Evolutionary conservation across 2,329 filamentous ascomycete genomes (phyloP).

Genomic region (Phialophora tarda): DNA sequence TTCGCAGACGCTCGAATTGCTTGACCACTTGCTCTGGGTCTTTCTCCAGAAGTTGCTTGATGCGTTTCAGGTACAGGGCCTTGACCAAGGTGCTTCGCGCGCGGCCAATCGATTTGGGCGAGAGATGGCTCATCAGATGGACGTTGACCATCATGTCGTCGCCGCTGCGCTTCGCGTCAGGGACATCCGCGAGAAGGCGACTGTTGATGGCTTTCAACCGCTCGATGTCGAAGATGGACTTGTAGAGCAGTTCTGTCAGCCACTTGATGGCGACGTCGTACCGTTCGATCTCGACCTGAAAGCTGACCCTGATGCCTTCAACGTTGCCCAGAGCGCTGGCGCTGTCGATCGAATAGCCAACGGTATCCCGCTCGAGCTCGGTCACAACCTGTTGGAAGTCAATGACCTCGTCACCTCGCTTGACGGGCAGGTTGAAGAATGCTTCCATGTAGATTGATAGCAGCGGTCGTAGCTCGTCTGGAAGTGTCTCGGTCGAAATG

Average conservation of each 20-base stretch:
- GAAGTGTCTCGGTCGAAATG: constrained; percentile 76
- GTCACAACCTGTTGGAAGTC: constrained; percentile 93
- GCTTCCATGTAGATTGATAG: constrained; percentile 84
- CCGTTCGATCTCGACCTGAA: constrained; percentile 87
- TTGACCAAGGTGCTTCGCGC: constrained; percentile 84
- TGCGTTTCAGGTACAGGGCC: constrained; percentile 81
- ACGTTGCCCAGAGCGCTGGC: constrained; percentile 73
- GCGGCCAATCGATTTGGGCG: constrained; percentile 75
- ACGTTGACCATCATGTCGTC: constrained; percentile 64
- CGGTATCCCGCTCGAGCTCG: constrained; percentile 87
- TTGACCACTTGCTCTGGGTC: constrained; percentile 75
- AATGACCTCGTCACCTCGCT: constrained; percentile 73
- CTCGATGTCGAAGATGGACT: constrained; percentile 82
- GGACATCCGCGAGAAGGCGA: constrained; percentile 88
- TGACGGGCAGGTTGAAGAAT: constrained; percentile 92
- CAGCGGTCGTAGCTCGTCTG: constrained; percentile 82
- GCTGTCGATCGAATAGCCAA: constrained; percentile 76
- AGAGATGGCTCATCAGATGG: constrained; percentile 78
- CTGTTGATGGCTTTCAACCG: constrained; percentile 67
- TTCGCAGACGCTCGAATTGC: constrained; percentile 77
- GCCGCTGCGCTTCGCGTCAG: constrained; percentile 87
- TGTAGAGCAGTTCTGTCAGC: constrained; percentile 84
- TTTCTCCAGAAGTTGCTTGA: constrained; percentile 79
- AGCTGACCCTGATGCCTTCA: constrained; percentile 79
- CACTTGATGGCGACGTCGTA: constrained; percentile 82